Percentiles rank a stretch among this genome's conserved stretches.
Evolutionary conservation across 495 filamentous ascomycete species (phyloP).

Genomic region (Paragyromitra xinjiangensis): DNA sequence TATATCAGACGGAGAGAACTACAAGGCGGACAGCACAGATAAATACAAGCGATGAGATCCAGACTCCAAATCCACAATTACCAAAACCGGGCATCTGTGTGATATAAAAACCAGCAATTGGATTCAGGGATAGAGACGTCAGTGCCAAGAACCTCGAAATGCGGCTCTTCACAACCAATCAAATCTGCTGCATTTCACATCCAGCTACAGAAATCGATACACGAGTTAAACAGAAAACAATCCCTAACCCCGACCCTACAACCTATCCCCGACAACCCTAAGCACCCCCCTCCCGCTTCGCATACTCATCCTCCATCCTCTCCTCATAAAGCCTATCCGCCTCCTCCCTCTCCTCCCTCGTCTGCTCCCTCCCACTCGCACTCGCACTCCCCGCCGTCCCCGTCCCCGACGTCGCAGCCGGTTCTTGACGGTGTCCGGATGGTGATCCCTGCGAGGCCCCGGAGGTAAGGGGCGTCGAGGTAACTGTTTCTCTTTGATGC

Average conservation of each 20-base stretch:
- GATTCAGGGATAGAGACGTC: slow-evolving; percentile 25
- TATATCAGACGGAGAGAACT: neutral
- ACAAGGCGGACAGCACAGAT: neutral
- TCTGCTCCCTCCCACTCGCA: slow-evolving; percentile 33
- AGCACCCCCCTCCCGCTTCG: slow-evolving; percentile 77
- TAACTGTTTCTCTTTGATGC: slow-evolving; percentile 28
- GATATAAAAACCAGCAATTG: neutral
- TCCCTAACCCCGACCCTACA: neutral
- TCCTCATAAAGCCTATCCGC: slow-evolving; percentile 73
- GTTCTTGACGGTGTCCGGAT: slow-evolving; percentile 5
- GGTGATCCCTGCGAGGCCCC: slow-evolving; percentile 10
- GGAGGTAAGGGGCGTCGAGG: slow-evolving; percentile 41
- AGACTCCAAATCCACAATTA: neutral
- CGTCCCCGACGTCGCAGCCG: neutral
- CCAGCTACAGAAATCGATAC: neutral
- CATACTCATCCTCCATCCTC: slow-evolving; percentile 80
- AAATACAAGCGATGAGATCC: neutral
- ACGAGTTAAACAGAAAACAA: neutral
- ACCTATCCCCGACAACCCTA: slow-evolving; percentile 56
- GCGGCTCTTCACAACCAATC: slow-evolving; percentile 33
- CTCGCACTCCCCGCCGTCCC: slow-evolving; percentile 10
- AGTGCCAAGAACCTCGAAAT: slow-evolving; percentile 18
- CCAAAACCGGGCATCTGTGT: neutral
- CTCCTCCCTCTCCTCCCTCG: slow-evolving; percentile 60
- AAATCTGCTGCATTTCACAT: slow-evolving; percentile 29